Percentiles rank a stretch among this genome's conserved stretches.
Conservation (phyloP, 2,329 filamentous ascomycete genomes). For the Proliferodiscus dingleyae region DNA sequence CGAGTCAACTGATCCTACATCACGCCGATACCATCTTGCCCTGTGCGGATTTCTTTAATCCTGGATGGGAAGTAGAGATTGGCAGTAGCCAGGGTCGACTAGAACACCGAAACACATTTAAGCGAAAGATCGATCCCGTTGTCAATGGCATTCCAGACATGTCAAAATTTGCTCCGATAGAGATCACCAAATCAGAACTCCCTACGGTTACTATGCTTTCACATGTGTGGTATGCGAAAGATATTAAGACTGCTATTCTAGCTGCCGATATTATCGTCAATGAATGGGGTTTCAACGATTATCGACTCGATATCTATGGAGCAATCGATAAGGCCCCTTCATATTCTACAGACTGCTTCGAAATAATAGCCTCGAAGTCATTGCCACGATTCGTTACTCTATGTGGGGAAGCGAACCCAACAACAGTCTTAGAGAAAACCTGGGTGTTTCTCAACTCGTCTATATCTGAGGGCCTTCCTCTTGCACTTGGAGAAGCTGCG, state of each 20-base stretch:
- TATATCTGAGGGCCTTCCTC: slow-evolving; percentile 49
- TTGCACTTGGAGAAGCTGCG: slow-evolving; percentile 53
- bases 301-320: slow-evolving; percentile 58
- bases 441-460: slow-evolving; percentile 54
- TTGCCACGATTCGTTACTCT: slow-evolving; percentile 22
- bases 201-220: slow-evolving; percentile 63
- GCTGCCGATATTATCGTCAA: slow-evolving; percentile 63
- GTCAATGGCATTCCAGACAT: slow-evolving; percentile 62
- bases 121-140: slow-evolving; percentile 57
- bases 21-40: slow-evolving; percentile 58
- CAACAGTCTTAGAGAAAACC: slow-evolving; percentile 34
- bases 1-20: slow-evolving; percentile 29
- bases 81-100: slow-evolving; percentile 53
- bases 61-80: slow-evolving; percentile 58
- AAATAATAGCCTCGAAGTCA: slow-evolving; percentile 30
- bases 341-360: slow-evolving; percentile 55
- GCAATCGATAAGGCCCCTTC: slow-evolving; percentile 58
- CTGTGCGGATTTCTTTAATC: slow-evolving; percentile 57
- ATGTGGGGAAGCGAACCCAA: slow-evolving; percentile 39
- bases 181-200: slow-evolving; percentile 51
- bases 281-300: slow-evolving; percentile 59
- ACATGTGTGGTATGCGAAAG: slow-evolving; percentile 51
- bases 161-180: slow-evolving; percentile 48
- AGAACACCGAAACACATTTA: slow-evolving; percentile 52
- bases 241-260: slow-evolving; percentile 59